Evolutionary conservation across 2,329 filamentous ascomycete genomes (phyloP), one percentile per base, ranked within the genome.

Genomic region (Cryoendolithus antarcticus): DNA sequence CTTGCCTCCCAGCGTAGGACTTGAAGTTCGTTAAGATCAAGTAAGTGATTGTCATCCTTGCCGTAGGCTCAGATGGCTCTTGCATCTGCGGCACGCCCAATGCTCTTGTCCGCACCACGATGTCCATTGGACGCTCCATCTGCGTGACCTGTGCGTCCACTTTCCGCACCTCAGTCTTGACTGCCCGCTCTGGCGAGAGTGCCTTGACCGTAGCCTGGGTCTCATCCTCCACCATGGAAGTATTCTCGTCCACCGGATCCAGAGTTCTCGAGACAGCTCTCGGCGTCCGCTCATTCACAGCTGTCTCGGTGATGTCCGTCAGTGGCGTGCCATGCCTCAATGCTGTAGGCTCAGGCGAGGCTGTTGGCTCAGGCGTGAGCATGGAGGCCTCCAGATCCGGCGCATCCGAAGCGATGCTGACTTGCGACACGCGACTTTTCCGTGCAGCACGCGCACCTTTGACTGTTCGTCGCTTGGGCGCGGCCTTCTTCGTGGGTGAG

Each of bases 1-100:
- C 82, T 60, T 98, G 91, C 45, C 83, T 72, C 4, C 91, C 91
- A 10, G 91, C 91, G 59, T 98, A 98, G 66, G 89, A 96, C 67
- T 98, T 98, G 75, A 98, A 98, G 62, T 98, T 98, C 48, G 77
- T 93, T 50, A 98, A 71, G 44, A 93, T 79, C 36, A 98, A 70
- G 57, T 94, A 86, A 11, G 85, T 91, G 48, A 98, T 89, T 39
- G 96, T 89, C 48, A 91, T 88, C 38, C 91, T 82, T 38, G 86
- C 70, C 59, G 88, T 93, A 1, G 86, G 83, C 1, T 74, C 78
- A 1, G 73, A 75, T 19, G 85, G 77, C 58, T 93, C 83, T 32
- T 84, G 75, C n/a, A 77, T 64, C 0, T 74, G 72, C 19, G 77
- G 60, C 2, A 61, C 68, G 2, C 75, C 71, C 54, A 80, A 68